Evolutionary conservation across 768 basidiomycete species (phyloP).

Genomic region (Boletus rufocinnamomeus): DNA sequence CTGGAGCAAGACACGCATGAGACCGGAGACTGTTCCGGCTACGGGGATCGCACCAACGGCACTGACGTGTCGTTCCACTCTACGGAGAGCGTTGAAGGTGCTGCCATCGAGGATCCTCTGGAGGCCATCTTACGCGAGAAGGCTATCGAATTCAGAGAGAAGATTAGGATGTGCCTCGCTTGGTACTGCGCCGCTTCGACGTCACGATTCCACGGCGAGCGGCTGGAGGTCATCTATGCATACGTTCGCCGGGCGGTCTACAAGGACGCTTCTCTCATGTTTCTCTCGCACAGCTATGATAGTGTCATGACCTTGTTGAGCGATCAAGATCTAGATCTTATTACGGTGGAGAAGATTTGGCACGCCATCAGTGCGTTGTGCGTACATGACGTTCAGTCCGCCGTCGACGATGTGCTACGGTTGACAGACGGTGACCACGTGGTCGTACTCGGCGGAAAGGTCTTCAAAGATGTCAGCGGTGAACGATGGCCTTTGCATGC

Average conservation of each 20-base stretch:
- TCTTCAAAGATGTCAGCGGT: slow-evolving; percentile 35
- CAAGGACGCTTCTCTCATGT: slow-evolving; percentile 40
- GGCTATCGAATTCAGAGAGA: slow-evolving; percentile 33
- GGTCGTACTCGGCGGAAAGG: slow-evolving; percentile 35
- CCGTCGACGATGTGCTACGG: slow-evolving; percentile 37
- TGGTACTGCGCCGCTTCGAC: slow-evolving; percentile 34
- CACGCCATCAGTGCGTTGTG: slow-evolving; percentile 27
- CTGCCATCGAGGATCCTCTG: slow-evolving; percentile 32
- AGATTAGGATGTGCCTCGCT: slow-evolving; percentile 36
- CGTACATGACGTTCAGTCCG: slow-evolving; percentile 33
- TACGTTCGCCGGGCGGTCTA: slow-evolving; percentile 41
- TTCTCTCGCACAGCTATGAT: slow-evolving; percentile 37
- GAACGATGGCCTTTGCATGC: slow-evolving; percentile 37
- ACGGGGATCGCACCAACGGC: slow-evolving; percentile 15
- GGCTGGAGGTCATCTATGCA: slow-evolving; percentile 36
- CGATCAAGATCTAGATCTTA: slow-evolving; percentile 33
- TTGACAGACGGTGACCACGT: slow-evolving; percentile 31
- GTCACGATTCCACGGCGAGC: slow-evolving; percentile 38
- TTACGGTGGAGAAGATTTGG: slow-evolving; percentile 39
- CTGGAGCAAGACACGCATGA: slow-evolving; percentile 27
- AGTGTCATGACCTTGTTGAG: slow-evolving; percentile 32
- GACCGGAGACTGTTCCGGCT: slow-evolving; percentile 24
- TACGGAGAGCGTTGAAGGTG: slow-evolving; percentile 1
- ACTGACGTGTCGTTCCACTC: slow-evolving; percentile 13
- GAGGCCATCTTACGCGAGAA: slow-evolving; percentile 39